Percentiles rank a stretch among this genome's conserved stretches.
phyloP scores from a whole-genome alignment of 179 eudicot species.

The Silene coronaria region DNA sequence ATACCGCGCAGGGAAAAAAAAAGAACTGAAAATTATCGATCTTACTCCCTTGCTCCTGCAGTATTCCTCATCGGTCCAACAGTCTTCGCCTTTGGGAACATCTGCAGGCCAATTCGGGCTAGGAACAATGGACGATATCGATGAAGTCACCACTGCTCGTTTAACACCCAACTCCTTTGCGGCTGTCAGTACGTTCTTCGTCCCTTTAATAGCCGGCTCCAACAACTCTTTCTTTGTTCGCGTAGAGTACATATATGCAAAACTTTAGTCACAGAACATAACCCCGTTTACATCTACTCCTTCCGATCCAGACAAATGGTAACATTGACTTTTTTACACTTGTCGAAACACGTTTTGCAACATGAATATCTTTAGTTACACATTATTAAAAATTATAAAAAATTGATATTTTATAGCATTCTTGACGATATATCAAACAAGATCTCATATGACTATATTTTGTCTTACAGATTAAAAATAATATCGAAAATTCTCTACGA shows the following conservation, averaged over 20 bases:
- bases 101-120: slow-evolving; percentile 76
- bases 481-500: no score
- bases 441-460: no score
- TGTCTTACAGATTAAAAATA: no score
- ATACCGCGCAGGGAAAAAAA: no score
- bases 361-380: no score
- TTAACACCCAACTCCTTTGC: slow-evolving; percentile 59
- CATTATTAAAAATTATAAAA: no score
- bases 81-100: slow-evolving; percentile 54
- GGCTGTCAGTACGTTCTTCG: slow-evolving; percentile 59
- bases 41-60: slow-evolving; percentile 52
- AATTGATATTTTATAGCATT: no score
- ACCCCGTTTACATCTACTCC: no score
- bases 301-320: no score
- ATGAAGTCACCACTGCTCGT: slow-evolving; percentile 84
- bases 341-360: no score
- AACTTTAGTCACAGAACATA: neutral
- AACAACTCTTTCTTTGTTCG: slow-evolving; percentile 44
- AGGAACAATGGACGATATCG: slow-evolving; percentile 54
- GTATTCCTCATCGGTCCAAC: slow-evolving; percentile 78
- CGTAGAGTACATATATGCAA: neutral
- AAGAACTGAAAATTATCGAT: neutral
- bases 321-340: no score
- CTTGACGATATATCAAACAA: no score
- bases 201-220: slow-evolving; percentile 74